Evolutionary conservation across 169 alveolate species (phyloP), one percentile per base, ranked within the genome.

Genomic region (Babesia ovis): DNA sequence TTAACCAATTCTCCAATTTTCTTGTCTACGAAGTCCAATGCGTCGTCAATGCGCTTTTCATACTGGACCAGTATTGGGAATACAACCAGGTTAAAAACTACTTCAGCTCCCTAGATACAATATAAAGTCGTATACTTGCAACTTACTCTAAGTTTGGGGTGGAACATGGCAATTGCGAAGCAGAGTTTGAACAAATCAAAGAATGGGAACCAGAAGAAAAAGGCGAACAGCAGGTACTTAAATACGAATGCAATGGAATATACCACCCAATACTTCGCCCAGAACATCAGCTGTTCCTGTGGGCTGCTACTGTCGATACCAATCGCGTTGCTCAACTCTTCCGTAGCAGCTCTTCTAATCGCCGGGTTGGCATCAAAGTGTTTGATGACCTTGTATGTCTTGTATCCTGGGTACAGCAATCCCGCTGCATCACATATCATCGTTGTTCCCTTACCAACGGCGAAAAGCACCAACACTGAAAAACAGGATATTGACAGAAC

Each of bases 231-330:
- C 18, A 53, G 1, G 67, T 71, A 71, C 50, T 70, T 71, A 51
- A 71, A 54, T 22, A 81, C 60, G 50, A 71, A 81, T 18, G 70
- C 76, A 37, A 81, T 70, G 46, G 89, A 81, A 59, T 68, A 81
- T 0, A 81, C 89, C 14, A 81, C 59, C 89, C 89, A 81, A 73
- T 81, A 81, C 67, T 72, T 81, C 3, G 71, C 71, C 89, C 89
- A 81, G 73, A 68, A 81, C 41, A 58, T 54, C 41, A 81, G 66
- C 31, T 81, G 69, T 43, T 61, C 70, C 35, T 81, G 67, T 2
- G 60, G 76, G 8, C n/a, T 39, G 45, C 79, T 56, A 22, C 75
- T 57, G 23, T 60, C 74, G 25, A 64, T 46, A 4, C 74, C 74
- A 1, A 64, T 48, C 35, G 74, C 74, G 14, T 61, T 61, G 3